Conservation (phyloP, 306 rosid genomes). For the Gillenia trifoliata region DNA sequence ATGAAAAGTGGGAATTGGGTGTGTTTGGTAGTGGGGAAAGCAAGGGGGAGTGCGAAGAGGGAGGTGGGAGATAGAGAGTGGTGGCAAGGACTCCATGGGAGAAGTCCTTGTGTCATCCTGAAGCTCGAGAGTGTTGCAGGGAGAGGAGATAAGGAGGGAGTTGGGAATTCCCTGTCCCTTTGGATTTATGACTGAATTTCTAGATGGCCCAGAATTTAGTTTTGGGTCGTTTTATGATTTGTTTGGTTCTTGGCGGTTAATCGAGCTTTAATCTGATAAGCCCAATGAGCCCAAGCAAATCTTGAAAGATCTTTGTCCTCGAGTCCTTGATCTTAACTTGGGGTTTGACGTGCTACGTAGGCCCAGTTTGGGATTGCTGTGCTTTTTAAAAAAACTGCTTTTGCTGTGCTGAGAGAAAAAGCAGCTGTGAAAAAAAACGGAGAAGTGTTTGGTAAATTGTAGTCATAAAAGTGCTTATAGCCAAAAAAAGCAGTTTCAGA, state of each 20-base stretch:
- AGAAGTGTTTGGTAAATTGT: too few species aligned
- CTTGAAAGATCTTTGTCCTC: neutral
- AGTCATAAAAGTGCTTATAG: too few species aligned
- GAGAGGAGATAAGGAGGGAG: neutral
- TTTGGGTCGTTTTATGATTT: neutral
- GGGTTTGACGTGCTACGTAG: too few species aligned
- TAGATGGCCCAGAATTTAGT: neutral
- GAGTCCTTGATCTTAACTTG: too few species aligned
- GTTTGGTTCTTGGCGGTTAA: neutral
- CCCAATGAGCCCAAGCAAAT: neutral
- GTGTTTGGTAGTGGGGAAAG: conserved; percentile 19
- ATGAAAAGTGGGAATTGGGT: conserved; percentile 25
- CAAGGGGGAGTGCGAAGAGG: neutral
- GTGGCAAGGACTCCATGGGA: conserved; percentile 48
- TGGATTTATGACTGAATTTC: neutral
- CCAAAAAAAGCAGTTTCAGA: too few species aligned
- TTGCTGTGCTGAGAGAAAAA: too few species aligned
- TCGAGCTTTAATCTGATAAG: neutral
- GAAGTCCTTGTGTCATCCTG: conserved; percentile 51
- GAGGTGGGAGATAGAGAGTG: conserved; percentile 23
- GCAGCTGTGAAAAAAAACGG: too few species aligned
- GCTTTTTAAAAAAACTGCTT: too few species aligned
- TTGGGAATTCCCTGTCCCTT: neutral
- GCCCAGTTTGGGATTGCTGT: too few species aligned
- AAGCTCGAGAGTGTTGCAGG: neutral